Evolutionary conservation across 2,329 filamentous ascomycete species (phyloP), one percentile per base, ranked within the genome.

Genomic region (Pseudopithomyces chartarum): DNA sequence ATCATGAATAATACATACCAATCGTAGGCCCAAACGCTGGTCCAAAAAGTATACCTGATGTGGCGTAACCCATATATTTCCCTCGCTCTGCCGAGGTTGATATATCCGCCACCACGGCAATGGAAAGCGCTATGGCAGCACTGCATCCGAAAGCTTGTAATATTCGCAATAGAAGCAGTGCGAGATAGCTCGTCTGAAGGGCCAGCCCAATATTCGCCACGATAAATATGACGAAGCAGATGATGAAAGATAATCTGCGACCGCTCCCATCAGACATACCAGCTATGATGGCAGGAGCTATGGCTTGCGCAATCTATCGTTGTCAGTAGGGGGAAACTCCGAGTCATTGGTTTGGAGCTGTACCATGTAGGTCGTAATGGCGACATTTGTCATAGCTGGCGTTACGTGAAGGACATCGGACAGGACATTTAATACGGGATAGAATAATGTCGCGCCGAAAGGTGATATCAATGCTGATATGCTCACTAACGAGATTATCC

Each of bases 101-200:
- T 3, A 93, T 81, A 64, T 95, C 91, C 0, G 89, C 87, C 8
- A 93, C 84, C 2, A 92, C 86, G 1, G 87, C 90, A 61, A 85
- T 89, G 0, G 85, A 85, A 1, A 95, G 78, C 0, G 90, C 62
- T 26, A 80, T 79, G 2, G 75, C 75, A 10, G 76, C 74, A 26
- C 75, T 76, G 33, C 73, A 73, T 0, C 79, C 79, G 49, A 71
- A 61, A 55, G 76, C 73, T 58, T 80, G 74, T 4, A 77, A 45
- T 56, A 71, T 68, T 6, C 74, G 69, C 7, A 77, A 58, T 8
- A 77, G 55, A 6, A 77, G 63, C 2, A 77, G 61, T 5, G 73
- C 74, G 5, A 65, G 58, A 45, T 74, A 77, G 49, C 70, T 72
- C 23, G 71, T 71, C 51, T 76, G 73, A 3, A 76, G 58, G 13